These are phyloP conservation scores for Debaryomycetaceae sp. DNA, from an alignment of 1,139 yeast genomes.

Conservation along the genomic window DNA sequence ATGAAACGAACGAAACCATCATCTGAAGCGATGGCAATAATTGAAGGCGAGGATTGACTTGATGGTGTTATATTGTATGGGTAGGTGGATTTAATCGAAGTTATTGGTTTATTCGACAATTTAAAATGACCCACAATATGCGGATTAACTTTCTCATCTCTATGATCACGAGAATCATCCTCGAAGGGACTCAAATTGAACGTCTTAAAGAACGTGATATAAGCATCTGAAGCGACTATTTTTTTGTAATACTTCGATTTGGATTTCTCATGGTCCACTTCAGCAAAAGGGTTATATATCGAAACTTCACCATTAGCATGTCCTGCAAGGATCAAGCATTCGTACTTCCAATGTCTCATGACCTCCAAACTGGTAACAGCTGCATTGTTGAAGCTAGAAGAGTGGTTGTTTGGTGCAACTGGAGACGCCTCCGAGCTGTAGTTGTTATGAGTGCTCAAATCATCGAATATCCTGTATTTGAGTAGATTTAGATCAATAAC, in stretches of 20 bases:
- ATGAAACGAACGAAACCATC: conserved; percentile 66
- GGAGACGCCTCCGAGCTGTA: conserved; percentile 10
- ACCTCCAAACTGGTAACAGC: conserved; percentile 34
- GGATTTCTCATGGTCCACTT: conserved; percentile 8
- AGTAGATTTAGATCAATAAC: conserved; percentile 27
- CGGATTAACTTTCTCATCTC: conserved; percentile 6
- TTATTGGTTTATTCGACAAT: conserved; percentile 55
- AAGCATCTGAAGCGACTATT: conserved; percentile 32
- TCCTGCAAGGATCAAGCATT: conserved; percentile 35
- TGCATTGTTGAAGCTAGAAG: conserved; percentile 10
- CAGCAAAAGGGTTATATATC: conserved; percentile 29
- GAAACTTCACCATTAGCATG: conserved; percentile 41
- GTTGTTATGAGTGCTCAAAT: conserved; percentile 14
- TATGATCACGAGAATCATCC: conserved; percentile 1
- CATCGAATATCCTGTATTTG: conserved; percentile 26
- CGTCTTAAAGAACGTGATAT: conserved; percentile 37
- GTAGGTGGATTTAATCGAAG: conserved; percentile 26
- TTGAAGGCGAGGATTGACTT: conserved; percentile 43
- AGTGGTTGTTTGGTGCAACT: conserved; percentile 6
- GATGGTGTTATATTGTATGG: conserved; percentile 8
- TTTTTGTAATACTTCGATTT: conserved; percentile 20
- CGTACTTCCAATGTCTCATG: conserved; percentile 28
- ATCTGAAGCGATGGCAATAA: conserved; percentile 55
- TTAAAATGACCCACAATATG: conserved; percentile 55
- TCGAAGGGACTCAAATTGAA: conserved; percentile 35